These are phyloP conservation scores for Casuarina cunninghamiana DNA, from an alignment of 306 rosid genomes.

Conservation along the genomic window DNA sequence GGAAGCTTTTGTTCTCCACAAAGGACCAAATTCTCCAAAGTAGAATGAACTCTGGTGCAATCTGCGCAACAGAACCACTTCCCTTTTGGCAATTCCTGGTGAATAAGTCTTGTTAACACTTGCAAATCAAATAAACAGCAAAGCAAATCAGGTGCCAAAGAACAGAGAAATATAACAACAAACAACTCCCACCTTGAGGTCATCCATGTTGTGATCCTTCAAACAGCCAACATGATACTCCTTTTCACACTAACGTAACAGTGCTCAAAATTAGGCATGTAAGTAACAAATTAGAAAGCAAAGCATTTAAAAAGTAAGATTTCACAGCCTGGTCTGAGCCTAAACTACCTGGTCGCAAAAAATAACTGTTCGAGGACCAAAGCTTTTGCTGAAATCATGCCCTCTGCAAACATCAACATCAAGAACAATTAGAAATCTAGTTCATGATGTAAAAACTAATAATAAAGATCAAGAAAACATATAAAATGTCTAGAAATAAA, in stretches of 20 bases:
- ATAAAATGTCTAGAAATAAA: neutral
- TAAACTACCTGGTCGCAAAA: slow-evolving; percentile 81
- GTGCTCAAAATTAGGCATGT: neutral
- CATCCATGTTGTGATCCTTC: slow-evolving; percentile 59
- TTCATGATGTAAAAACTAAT: neutral
- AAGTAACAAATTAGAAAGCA: neutral
- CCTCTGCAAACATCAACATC: slow-evolving; percentile 42
- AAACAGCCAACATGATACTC: slow-evolving; percentile 82
- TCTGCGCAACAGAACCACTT: slow-evolving; percentile 70
- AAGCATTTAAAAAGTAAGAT: slow-evolving; percentile 6
- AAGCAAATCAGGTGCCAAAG: neutral
- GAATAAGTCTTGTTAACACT: slow-evolving; percentile 7
- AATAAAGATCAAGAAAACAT: neutral
- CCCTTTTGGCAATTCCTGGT: slow-evolving; percentile 71
- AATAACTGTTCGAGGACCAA: slow-evolving; percentile 70
- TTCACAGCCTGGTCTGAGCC: neutral
- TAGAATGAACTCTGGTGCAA: slow-evolving; percentile 44
- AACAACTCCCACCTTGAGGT: slow-evolving; percentile 48
- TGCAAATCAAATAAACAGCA: neutral
- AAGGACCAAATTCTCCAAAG: slow-evolving; percentile 51
- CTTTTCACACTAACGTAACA: slow-evolving; percentile 63
- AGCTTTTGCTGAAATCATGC: slow-evolving; percentile 55
- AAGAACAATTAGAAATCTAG: slow-evolving; percentile 8
- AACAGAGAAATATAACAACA: neutral
- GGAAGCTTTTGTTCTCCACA: slow-evolving; percentile 54